A percentile compares a stretch with the other conserved stretches of the same genome.
phyloP scores from a whole-genome alignment of 2,329 filamentous ascomycete species.

The Nemania serpens region DNA sequence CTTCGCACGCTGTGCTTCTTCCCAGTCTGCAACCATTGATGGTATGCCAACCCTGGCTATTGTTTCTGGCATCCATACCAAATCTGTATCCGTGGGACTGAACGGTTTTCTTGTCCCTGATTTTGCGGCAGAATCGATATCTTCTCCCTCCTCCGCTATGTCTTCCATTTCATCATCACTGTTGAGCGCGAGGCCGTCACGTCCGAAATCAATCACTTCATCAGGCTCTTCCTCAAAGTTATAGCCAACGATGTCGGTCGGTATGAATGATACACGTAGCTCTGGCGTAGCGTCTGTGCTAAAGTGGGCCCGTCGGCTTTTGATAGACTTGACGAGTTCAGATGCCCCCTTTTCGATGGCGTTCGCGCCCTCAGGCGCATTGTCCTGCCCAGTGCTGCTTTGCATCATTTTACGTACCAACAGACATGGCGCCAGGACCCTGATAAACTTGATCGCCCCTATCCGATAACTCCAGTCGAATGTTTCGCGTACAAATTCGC shows the following conservation, averaged over 20 bases:
- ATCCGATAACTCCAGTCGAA: slow-evolving; percentile 84
- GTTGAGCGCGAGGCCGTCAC: slow-evolving; percentile 63
- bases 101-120: slow-evolving; percentile 51
- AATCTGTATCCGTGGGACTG: slow-evolving; percentile 68
- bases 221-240: slow-evolving; percentile 75
- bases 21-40: slow-evolving; percentile 67
- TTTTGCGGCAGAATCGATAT: slow-evolving; percentile 33
- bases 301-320: slow-evolving; percentile 69
- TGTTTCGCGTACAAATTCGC: slow-evolving; percentile 75
- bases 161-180: slow-evolving; percentile 67
- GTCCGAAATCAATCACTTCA: slow-evolving; percentile 55
- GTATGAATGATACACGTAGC: slow-evolving; percentile 77
- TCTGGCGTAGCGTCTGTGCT: slow-evolving; percentile 78
- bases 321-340: slow-evolving; percentile 67
- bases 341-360: slow-evolving; percentile 52
- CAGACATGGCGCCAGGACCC: slow-evolving; percentile 76
- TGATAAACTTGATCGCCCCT: slow-evolving; percentile 84
- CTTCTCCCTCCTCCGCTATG: slow-evolving; percentile 36
- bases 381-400: slow-evolving; percentile 42
- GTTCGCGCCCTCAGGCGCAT: slow-evolving; percentile 38
- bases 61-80: slow-evolving; percentile 70
- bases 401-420: slow-evolving; percentile 64
- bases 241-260: slow-evolving; percentile 75
- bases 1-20: slow-evolving; percentile 48
- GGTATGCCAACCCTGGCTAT: slow-evolving; percentile 69